Evolutionary conservation across 352 stramenopile species (phyloP), one percentile per base, ranked within the genome.

Genomic region (Phytophthora kernoviae): DNA sequence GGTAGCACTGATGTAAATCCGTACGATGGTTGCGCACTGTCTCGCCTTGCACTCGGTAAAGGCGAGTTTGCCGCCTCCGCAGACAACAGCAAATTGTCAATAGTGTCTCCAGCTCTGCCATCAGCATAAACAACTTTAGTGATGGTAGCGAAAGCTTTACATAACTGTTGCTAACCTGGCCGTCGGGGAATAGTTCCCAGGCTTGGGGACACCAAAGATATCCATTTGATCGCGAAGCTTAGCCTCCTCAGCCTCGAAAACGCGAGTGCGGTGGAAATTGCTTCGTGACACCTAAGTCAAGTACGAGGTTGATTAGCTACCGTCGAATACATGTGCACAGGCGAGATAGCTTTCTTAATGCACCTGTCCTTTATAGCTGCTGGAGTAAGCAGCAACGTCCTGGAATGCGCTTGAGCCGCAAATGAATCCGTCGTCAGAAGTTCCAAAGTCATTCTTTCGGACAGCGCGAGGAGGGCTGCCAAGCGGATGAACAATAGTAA

Each of bases 121-220:
- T 14, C 24, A 15, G 12, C 12, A 40, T 14, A 5, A 2, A 20
- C 20, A 32, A 30, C 24, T 3, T 30, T 30, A 30, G 24, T 30
- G 24, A 8, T 45, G 2, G 10, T 22, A 15, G 43, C 3, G 17
- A 4, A 14, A 2, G 9, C 4, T 7, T 15, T 37, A 3, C 27
- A 26, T 4, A 34, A 22, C 33, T 14, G 0, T 39, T 57, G 11
- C 33, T 22, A 54, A 73, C 65, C 48, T 68, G 30, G 40, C 33
- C 17, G 54, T 61, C 20, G 52, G 45, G 0, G 40, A 65, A 22
- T 49, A 61, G 27, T 34, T 49, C 24, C 41, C 58, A 8, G 42
- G 45, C 62, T 84, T 87, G 9, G 76, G 64, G 42, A 87, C 81
- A 14, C 76, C 78, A 27, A 90, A 88, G 42, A 88, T 90, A 48